These are phyloP conservation scores for Globisporangium viniferum DNA, from an alignment of 352 stramenopile genomes.

Conservation along the genomic window DNA sequence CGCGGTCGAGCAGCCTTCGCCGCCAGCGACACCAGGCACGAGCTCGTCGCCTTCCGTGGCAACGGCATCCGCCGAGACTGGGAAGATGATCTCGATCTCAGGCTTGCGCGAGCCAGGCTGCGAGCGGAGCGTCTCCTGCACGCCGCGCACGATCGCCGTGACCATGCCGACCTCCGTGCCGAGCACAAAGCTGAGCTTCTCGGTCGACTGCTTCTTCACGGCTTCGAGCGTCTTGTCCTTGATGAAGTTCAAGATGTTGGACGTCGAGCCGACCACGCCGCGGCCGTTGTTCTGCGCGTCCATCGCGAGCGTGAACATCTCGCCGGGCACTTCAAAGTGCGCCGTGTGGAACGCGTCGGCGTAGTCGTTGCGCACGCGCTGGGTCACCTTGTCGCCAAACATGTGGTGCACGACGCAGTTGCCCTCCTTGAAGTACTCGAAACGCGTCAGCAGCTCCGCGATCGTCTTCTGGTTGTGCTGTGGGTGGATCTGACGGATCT, in stretches of 20 bases:
- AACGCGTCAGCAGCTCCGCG: constrained; percentile 74
- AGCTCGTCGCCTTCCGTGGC: constrained; percentile 71
- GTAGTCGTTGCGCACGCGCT: constrained; percentile 91
- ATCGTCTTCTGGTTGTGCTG: constrained; percentile 84
- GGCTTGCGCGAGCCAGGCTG: constrained; percentile 51
- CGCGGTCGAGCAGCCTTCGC: constrained; percentile 95
- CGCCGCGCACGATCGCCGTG: constrained; percentile 94
- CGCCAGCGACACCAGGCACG: constrained; percentile 89
- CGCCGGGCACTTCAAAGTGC: constrained; percentile 97
- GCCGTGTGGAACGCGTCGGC: constrained; percentile 93
- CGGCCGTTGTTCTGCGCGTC: constrained; percentile 88
- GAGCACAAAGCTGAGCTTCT: constrained; percentile 93
- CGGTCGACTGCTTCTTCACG: constrained; percentile 49
- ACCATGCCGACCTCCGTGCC: constrained; percentile 98
- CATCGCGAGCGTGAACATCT: constrained; percentile 98
- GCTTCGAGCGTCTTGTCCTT: constrained; percentile 92
- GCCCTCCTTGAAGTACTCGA: constrained; percentile 94
- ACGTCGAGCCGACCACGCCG: constrained; percentile 94
- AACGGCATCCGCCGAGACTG: constrained; percentile 93
- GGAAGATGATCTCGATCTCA: constrained; percentile 96
- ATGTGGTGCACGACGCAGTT: constrained; percentile 99
- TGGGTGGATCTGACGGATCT: constrained; percentile 85
- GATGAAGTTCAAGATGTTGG: constrained; percentile 98
- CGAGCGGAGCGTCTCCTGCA: constrained; percentile 79
- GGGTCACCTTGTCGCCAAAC: constrained; percentile 94